phyloP scores from a whole-genome alignment of 2,329 filamentous ascomycete genomes.

The Colletotrichum camelliae region DNA sequence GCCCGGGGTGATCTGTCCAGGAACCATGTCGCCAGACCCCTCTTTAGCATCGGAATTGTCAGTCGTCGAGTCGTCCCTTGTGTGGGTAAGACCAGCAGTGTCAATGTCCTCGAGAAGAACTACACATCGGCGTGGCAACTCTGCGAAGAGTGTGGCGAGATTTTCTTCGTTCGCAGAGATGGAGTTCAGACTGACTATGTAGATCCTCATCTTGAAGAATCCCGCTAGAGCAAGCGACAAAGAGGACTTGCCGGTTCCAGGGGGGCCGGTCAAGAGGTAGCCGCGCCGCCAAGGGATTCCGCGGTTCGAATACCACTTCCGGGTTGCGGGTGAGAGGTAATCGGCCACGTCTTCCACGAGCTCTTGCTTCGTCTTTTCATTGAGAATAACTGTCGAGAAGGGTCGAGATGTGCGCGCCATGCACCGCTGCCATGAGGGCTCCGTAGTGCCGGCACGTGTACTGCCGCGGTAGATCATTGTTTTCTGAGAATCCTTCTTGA shows the following conservation, averaged over 20 bases:
- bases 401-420: slow-evolving; percentile 65
- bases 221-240: slow-evolving; percentile 74
- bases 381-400: slow-evolving; percentile 69
- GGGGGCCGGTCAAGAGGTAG: slow-evolving; percentile 82
- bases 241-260: slow-evolving; percentile 80
- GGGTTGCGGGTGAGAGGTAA: slow-evolving; percentile 66
- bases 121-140: slow-evolving; percentile 72
- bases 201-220: slow-evolving; percentile 73
- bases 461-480: slow-evolving; percentile 70
- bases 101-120: slow-evolving; percentile 81
- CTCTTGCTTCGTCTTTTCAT: slow-evolving; percentile 63
- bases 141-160: slow-evolving; percentile 67
- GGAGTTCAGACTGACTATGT: slow-evolving; percentile 73
- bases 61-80: slow-evolving; percentile 41
- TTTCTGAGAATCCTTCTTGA: slow-evolving; percentile 64
- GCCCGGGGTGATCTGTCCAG: slow-evolving; percentile 37
- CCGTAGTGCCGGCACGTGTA: slow-evolving; percentile 41
- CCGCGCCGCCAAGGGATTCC: slow-evolving; percentile 87
- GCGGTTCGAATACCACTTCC: slow-evolving; percentile 82
- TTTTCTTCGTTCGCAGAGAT: slow-evolving; percentile 68
- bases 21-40: slow-evolving; percentile 32
- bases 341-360: slow-evolving; percentile 67
- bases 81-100: slow-evolving; percentile 72
- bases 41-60: slow-evolving; percentile 19
- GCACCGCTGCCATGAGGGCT: slow-evolving; percentile 65